Base-by-base conservation (phyloP, 768 basidiomycete genomes). In the Rhizopogon salebrosus region DNA sequence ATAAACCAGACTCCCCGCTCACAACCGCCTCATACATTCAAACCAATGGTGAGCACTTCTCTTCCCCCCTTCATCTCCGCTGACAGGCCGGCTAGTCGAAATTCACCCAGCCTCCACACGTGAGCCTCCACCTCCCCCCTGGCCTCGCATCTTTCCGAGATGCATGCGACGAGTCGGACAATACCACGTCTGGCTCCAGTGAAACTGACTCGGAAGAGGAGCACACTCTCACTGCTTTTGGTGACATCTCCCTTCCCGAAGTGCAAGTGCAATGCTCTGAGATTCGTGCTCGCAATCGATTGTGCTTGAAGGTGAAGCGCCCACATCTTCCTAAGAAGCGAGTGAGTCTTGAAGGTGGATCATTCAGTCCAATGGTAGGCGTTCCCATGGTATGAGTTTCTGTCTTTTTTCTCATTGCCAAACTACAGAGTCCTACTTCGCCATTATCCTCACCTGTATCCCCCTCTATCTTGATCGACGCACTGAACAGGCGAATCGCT, bases 171-270 rank as follows among this genome's bases (percentile, higher is more conserved):
- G 20, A 34, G 20, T 23, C 22, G 8, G 22, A 34, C 22, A 14
- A 7, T 34, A 34, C 45, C 45, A 16, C 20, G n/a, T 18, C 24
- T 10, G 9, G 40, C 40, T 41, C 24, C 3, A 22, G 29, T 45
- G 2, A 7, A 27, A 22, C 20, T 4, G 57, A 58, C 22, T 24
- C 20, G 1, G 69, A 75, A 8, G 69, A 75, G 16, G 69, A 72
- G 52, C 58, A 78, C 56, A 73, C 70, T 0, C 57, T 81, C 39
- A 68, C 63, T 24, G 74, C 67, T 11, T 79, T 68, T 37, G 78
- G 80, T 7, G 75, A 80, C 23, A 72, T 78, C 23, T 75, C 76
- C 1, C 63, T 74, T 1, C 61, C 70, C 22, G 71, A 74, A 40
- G 57, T 66, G 23, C 64, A 70, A 24, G 70, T 70, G 27, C 54